A percentile compares a stretch with the other conserved stretches of the same genome.
These are phyloP conservation scores for Fraxinus floribunda DNA, from an alignment of 305 asterid species.

Conservation along the genomic window DNA sequence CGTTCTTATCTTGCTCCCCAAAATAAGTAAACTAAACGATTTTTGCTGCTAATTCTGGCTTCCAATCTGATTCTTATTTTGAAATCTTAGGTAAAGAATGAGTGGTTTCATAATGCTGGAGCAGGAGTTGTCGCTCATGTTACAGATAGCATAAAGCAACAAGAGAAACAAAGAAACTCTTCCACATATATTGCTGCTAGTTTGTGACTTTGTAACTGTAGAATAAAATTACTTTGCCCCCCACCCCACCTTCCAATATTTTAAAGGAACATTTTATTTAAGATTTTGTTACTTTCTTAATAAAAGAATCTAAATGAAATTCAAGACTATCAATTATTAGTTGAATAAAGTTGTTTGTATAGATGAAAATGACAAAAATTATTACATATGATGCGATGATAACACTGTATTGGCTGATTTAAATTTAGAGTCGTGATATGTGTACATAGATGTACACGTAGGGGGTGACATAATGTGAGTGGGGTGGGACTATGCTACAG, in stretches of 20 bases:
- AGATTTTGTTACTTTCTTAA: background rate
- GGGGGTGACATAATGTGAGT: no score
- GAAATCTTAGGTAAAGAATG: constrained; percentile 65
- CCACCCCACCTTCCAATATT: background rate
- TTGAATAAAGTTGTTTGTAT: background rate
- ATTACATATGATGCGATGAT: background rate
- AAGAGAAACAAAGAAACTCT: constrained; percentile 53
- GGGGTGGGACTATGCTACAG: no score
- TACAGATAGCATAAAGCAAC: constrained; percentile 73
- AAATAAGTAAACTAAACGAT: background rate
- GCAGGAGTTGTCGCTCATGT: constrained; percentile 88
- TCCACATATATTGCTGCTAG: constrained; percentile 42
- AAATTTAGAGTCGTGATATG: no score
- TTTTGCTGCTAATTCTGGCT: background rate
- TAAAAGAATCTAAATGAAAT: background rate
- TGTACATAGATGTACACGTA: no score
- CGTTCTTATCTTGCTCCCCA: background rate
- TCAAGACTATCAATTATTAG: background rate
- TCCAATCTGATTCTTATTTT: constrained; percentile 8
- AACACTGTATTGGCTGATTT: background rate
- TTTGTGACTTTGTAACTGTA: constrained; percentile 32
- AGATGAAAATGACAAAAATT: background rate
- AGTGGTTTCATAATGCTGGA: constrained; percentile 79
- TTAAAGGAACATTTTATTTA: background rate
- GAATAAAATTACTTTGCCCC: background rate